A percentile compares a stretch with the other conserved stretches of the same genome.
Conservation (phyloP, 176 grass and related monocot genomes). For the Raddia distichophylla region DNA sequence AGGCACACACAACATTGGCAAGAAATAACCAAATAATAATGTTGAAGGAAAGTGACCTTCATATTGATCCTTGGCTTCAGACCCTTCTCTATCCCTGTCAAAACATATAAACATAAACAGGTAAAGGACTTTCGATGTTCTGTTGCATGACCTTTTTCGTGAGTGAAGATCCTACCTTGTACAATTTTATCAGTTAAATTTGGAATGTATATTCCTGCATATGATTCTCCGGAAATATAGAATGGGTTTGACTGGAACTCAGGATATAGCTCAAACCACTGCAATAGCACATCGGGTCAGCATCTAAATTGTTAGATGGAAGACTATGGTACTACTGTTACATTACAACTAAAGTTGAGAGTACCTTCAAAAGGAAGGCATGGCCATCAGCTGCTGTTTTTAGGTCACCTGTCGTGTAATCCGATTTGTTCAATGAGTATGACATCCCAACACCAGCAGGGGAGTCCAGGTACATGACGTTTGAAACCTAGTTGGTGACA, state of each 20-base stretch:
- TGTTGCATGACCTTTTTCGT: not conserved
- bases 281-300: constrained; percentile 22
- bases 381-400: constrained; percentile 83
- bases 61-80: constrained; percentile 68
- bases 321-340: not conserved
- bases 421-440: constrained; percentile 67
- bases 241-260: constrained; percentile 75
- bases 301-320: not conserved
- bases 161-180: constrained; percentile 51
- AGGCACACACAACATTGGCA: not conserved
- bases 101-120: not conserved
- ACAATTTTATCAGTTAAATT: constrained; percentile 72
- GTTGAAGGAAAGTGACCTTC: constrained; percentile 51
- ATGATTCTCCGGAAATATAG: constrained; percentile 90
- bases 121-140: not conserved
- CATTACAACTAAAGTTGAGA: not conserved
- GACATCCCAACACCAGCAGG: constrained; percentile 86
- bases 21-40: not conserved
- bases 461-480: constrained; percentile 79
- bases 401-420: constrained; percentile 77
- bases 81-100: constrained; percentile 56
- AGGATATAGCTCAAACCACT: constrained; percentile 83
- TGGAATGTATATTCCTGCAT: constrained; percentile 83
- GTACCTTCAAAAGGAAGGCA: constrained; percentile 81
- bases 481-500: constrained; percentile 65